These are phyloP conservation scores for Syzygium grande DNA, from an alignment of 345 rosid species.

Conservation along the genomic window DNA sequence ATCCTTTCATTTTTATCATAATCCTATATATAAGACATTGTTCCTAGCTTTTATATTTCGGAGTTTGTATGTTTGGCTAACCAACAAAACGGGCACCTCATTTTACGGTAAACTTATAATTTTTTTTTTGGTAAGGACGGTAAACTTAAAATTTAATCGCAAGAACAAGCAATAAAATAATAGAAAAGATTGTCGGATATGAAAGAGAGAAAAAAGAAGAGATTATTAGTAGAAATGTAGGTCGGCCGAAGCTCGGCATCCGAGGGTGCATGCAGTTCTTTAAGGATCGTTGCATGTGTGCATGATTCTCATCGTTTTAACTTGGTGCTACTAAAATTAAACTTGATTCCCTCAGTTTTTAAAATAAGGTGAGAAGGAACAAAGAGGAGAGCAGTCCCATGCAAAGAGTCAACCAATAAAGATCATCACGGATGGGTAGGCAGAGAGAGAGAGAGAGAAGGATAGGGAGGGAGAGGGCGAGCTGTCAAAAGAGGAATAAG, in stretches of 20 bases:
- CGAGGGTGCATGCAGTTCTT: background rate
- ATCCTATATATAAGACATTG: background rate
- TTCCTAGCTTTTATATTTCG: background rate
- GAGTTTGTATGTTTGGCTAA: background rate
- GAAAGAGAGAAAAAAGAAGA: background rate
- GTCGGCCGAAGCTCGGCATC: background rate
- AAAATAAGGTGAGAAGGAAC: background rate
- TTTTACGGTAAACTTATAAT: background rate
- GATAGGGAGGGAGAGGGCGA: background rate
- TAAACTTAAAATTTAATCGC: background rate
- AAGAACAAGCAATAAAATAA: background rate
- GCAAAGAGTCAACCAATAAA: constrained; percentile 2
- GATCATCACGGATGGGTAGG: constrained; percentile 4
- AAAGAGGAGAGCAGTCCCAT: background rate
- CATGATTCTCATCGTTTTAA: background rate
- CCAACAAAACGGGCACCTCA: background rate
- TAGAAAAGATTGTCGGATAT: background rate
- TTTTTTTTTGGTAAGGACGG: too few species aligned
- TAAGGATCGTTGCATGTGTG: background rate
- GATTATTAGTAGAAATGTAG: background rate
- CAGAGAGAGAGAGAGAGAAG: background rate
- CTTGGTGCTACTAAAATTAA: background rate
- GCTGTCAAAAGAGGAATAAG: background rate
- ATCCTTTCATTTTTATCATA: background rate
- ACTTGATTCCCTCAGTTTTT: background rate